These are phyloP conservation scores for Asterophora parasitica DNA, from an alignment of 768 basidiomycete species.

Conservation along the genomic window DNA sequence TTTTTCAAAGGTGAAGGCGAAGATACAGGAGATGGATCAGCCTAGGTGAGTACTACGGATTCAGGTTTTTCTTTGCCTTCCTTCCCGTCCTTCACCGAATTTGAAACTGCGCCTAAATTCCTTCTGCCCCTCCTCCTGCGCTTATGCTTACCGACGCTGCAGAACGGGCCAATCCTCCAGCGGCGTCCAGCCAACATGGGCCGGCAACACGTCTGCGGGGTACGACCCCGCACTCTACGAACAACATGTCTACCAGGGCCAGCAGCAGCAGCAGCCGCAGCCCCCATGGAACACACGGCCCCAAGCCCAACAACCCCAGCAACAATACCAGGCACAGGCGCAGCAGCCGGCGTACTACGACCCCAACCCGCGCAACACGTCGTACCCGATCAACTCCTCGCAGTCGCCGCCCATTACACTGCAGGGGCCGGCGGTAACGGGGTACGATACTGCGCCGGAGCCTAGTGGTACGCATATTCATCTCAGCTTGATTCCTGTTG, in stretches of 20 bases:
- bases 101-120: too few relatives aligned
- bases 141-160: too few relatives aligned
- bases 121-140: too few relatives aligned
- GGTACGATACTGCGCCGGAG: constrained; percentile 15
- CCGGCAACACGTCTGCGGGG: background rate
- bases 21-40: constrained; percentile 78
- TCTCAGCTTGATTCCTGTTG: too few relatives aligned
- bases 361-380: constrained; percentile 20
- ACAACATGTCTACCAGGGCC: constrained; percentile 6
- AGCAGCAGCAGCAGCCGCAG: background rate
- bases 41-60: constrained; percentile 32
- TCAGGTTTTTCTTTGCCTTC: too few relatives aligned
- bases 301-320: constrained; percentile 16
- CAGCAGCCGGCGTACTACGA: constrained; percentile 31
- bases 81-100: background rate
- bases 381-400: background rate
- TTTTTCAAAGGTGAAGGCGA: constrained; percentile 75
- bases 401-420: constrained; percentile 5
- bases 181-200: constrained; percentile 12
- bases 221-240: constrained; percentile 13
- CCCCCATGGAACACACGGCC: constrained; percentile 9
- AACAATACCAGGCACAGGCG: constrained; percentile 2
- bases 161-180: constrained; percentile 3
- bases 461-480: background rate
- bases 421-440: background rate